These are phyloP conservation scores for Aspergillus spinulosporus DNA, from an alignment of 2,329 filamentous ascomycete genomes.

Conservation along the genomic window DNA sequence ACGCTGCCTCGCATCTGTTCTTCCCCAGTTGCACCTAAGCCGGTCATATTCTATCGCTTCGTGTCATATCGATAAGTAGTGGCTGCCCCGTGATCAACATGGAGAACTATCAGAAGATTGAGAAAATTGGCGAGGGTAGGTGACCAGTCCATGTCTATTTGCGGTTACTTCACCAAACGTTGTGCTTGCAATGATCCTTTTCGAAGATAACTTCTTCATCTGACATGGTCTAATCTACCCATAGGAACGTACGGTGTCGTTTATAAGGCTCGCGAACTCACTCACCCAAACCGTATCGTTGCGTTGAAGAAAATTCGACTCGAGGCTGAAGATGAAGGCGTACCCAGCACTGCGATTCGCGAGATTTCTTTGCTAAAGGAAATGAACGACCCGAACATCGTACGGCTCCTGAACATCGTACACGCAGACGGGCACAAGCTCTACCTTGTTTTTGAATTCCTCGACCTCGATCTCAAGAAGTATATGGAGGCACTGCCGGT, in stretches of 20 bases:
- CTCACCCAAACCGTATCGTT: slow-evolving; percentile 78
- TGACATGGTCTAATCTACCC: slow-evolving; percentile 3
- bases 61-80: neutral
- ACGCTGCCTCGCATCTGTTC: slow-evolving; percentile 11
- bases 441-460: slow-evolving; percentile 89
- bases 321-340: slow-evolving; percentile 91
- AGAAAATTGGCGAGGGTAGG: slow-evolving; percentile 93
- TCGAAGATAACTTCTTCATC: neutral
- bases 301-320: slow-evolving; percentile 94
- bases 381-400: slow-evolving; percentile 89
- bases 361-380: slow-evolving; percentile 94
- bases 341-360: slow-evolving; percentile 88
- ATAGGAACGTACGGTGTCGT: slow-evolving; percentile 91
- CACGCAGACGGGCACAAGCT: slow-evolving; percentile 94
- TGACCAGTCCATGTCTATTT: slow-evolving; percentile 13
- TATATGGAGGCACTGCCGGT: slow-evolving; percentile 83
- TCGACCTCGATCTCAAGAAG: slow-evolving; percentile 79
- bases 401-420: slow-evolving; percentile 85
- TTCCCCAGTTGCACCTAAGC: neutral
- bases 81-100: slow-evolving; percentile 50
- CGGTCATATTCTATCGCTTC: neutral
- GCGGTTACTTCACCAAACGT: neutral
- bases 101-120: slow-evolving; percentile 96
- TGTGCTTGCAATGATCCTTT: neutral
- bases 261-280: slow-evolving; percentile 88